Evolutionary conservation across 768 basidiomycete species (phyloP).

Genomic region (Leccinellum rugosiceps): DNA sequence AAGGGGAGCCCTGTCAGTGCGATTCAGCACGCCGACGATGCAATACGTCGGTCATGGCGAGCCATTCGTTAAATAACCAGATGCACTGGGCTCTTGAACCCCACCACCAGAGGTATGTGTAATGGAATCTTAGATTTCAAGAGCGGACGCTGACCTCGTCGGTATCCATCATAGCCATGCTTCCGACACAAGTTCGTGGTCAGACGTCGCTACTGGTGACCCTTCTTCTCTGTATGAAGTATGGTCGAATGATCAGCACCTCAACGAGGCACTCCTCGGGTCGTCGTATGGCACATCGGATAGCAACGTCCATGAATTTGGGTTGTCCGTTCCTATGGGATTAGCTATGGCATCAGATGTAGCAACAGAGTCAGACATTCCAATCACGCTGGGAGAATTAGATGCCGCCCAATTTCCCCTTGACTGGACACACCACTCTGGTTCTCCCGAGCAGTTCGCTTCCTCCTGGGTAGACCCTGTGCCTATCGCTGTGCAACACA

Average conservation of each 20-base stretch:
- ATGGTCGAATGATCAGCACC: not conserved
- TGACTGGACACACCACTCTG: not conserved
- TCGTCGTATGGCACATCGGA: not conserved
- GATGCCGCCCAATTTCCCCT: not conserved
- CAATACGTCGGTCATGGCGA: not conserved
- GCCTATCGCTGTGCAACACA: not conserved
- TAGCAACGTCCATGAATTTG: not conserved
- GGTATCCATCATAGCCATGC: not conserved
- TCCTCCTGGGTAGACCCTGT: conserved; percentile 5
- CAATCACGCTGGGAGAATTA: not conserved
- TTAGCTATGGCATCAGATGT: conserved; percentile 1
- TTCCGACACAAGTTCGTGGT: conserved; percentile 3
- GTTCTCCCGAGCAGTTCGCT: not conserved
- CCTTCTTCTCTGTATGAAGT: not conserved
- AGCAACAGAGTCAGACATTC: conserved; percentile 2
- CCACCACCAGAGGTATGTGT: conserved; percentile 13
- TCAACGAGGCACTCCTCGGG: not conserved
- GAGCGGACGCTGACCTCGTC: not conserved
- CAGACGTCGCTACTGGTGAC: not conserved
- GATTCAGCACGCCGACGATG: conserved; percentile 1
- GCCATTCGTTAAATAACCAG: not conserved
- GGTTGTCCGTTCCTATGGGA: not conserved
- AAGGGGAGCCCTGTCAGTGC: not conserved
- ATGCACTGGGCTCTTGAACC: not conserved
- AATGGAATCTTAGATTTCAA: not conserved